These are phyloP conservation scores for Blastobotrys buckinghamii DNA, from an alignment of 1,139 yeast species.

Conservation along the genomic window DNA sequence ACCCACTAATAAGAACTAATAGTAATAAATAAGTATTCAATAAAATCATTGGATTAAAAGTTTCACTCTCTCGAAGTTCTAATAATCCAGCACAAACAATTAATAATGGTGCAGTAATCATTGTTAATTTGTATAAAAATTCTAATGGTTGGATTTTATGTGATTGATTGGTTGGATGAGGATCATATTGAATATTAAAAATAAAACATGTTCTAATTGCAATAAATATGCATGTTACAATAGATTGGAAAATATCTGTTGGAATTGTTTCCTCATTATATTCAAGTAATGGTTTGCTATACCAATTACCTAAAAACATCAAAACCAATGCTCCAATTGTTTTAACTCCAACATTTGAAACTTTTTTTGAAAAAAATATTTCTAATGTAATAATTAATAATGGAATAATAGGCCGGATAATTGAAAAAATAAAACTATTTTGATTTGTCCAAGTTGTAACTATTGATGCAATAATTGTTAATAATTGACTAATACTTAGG, in stretches of 20 bases:
- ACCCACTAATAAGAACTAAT: conserved; percentile 23
- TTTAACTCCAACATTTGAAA: too few species aligned
- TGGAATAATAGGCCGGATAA: neutral
- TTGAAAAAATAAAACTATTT: neutral
- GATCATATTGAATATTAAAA: neutral
- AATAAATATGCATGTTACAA: neutral
- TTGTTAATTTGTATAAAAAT: neutral
- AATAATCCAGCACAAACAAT: neutral
- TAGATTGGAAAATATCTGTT: neutral
- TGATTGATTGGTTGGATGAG: neutral
- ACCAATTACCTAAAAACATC: neutral
- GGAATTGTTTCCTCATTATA: neutral
- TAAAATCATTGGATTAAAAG: neutral
- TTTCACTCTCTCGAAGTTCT: neutral
- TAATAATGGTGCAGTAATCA: neutral
- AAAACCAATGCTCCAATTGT: too few species aligned
- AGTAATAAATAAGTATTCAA: conserved; percentile 2
- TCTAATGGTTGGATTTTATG: neutral
- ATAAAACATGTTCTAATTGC: neutral
- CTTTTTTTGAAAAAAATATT: neutral
- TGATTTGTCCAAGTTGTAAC: neutral
- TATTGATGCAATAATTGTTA: neutral
- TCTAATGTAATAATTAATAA: neutral
- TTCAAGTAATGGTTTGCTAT: neutral
- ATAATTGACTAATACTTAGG: neutral